Evolutionary conservation across 768 basidiomycete genomes (phyloP).

Genomic region (Termitomyces heimii): DNA sequence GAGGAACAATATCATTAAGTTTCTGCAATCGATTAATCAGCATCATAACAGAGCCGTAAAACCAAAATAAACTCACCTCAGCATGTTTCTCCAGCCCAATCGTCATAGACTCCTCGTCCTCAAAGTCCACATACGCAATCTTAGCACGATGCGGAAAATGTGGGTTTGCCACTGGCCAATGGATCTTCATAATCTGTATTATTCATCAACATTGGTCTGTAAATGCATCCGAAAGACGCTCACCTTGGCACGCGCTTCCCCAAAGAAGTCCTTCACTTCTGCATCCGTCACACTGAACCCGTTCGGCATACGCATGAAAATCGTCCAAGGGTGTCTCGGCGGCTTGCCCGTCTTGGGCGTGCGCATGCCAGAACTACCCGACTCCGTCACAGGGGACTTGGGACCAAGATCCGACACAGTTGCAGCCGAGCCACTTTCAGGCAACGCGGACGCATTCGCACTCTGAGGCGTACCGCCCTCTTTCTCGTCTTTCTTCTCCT

Average conservation of each 20-base stretch:
- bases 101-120: constrained; percentile 82
- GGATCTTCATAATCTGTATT: constrained; percentile 60
- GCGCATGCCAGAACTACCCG: constrained; percentile 53
- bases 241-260: constrained; percentile 63
- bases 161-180: constrained; percentile 42
- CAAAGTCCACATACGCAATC: constrained; percentile 87
- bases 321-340: constrained; percentile 74
- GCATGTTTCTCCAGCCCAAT: constrained; percentile 69
- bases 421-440: constrained; percentile 17
- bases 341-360: constrained; percentile 67
- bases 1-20: constrained; percentile 59
- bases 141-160: constrained; percentile 37
- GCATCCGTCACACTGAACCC: constrained; percentile 42
- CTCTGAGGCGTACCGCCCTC: constrained; percentile 22
- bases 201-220: neutral
- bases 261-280: constrained; percentile 74
- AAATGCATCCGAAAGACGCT: constrained; percentile 17
- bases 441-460: constrained; percentile 23
- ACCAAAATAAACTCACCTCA: constrained; percentile 41
- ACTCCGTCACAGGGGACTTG: constrained; percentile 49
- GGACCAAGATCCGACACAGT: constrained; percentile 29
- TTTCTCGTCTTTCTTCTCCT: constrained; percentile 31
- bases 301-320: constrained; percentile 67
- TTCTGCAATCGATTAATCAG: constrained; percentile 35
- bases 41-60: constrained; percentile 5